phyloP scores from a whole-genome alignment of 257 asterid genomes.

The Jaltomata sinuosa region DNA sequence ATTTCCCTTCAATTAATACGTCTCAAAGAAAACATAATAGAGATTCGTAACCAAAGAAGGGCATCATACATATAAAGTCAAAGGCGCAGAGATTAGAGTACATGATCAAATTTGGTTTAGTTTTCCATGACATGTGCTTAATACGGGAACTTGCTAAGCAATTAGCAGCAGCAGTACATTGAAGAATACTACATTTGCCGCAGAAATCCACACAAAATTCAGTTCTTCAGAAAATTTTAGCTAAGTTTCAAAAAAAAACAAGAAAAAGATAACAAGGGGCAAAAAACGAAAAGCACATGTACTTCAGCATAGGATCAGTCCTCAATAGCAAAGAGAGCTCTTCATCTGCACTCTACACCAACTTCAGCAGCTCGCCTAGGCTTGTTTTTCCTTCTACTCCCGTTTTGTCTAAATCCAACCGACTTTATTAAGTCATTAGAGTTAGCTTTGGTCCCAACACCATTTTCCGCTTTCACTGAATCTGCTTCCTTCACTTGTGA shows the following conservation, averaged over 20 bases:
- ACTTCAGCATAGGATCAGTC: not conserved
- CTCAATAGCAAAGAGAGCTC: not conserved
- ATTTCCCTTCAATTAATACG: not conserved
- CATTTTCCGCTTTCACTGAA: slow-evolving; percentile 45
- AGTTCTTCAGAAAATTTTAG: not conserved
- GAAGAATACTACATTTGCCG: not conserved
- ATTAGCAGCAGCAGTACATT: not conserved
- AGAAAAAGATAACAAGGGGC: not conserved
- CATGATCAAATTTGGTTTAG: not conserved
- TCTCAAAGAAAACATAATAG: not conserved
- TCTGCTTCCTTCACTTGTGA: slow-evolving; percentile 42
- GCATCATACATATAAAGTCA: not conserved
- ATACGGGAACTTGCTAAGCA: not conserved
- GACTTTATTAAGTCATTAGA: slow-evolving; percentile 28
- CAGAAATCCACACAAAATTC: not conserved
- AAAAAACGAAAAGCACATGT: not conserved
- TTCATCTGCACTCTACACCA: slow-evolving; percentile 73
- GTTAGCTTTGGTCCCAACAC: slow-evolving; percentile 22
- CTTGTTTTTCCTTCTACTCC: slow-evolving; percentile 83
- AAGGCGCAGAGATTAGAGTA: not conserved
- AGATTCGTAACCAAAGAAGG: not conserved
- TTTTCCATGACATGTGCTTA: not conserved
- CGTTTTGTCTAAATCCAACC: slow-evolving; percentile 54
- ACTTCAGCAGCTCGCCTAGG: slow-evolving; percentile 94
- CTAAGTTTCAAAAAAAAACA: not conserved